Evolutionary conservation across 176 grass and related monocot genomes (phyloP).

Genomic region (Eragrostis nindensis): DNA sequence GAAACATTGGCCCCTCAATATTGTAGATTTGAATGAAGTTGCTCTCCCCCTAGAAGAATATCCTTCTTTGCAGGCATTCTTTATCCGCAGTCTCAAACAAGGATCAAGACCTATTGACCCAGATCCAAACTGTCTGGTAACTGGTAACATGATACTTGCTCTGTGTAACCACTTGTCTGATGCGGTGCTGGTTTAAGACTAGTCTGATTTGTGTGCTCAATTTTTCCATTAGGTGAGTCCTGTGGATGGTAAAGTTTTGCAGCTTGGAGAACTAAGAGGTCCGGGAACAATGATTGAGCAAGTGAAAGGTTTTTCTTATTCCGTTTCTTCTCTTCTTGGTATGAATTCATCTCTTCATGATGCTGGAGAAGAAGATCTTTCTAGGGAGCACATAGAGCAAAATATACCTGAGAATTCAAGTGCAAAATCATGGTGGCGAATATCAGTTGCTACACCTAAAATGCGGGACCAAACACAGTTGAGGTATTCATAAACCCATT

Average conservation of each 20-base stretch:
- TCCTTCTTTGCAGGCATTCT: slow-evolving; percentile 83
- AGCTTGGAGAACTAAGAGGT: slow-evolving; percentile 65
- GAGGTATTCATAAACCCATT: slow-evolving; percentile 39
- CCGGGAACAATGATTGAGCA: slow-evolving; percentile 77
- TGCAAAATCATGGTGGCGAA: slow-evolving; percentile 82
- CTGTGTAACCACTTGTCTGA: slow-evolving; percentile 3
- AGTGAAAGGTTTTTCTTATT: slow-evolving; percentile 90
- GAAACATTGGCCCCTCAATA: not conserved
- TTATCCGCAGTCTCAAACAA: slow-evolving; percentile 74
- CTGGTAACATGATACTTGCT: slow-evolving; percentile 64
- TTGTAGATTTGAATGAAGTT: slow-evolving; percentile 82
- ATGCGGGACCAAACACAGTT: slow-evolving; percentile 44
- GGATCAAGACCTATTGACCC: slow-evolving; percentile 68
- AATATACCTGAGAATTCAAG: slow-evolving; percentile 38
- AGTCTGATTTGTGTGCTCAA: slow-evolving; percentile 9
- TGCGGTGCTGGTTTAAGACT: slow-evolving; percentile 25
- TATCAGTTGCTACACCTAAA: slow-evolving; percentile 86
- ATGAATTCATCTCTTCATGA: slow-evolving; percentile 60
- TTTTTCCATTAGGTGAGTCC: slow-evolving; percentile 75
- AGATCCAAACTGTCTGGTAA: slow-evolving; percentile 86
- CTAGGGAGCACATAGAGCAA: slow-evolving; percentile 44
- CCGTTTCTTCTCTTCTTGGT: slow-evolving; percentile 71
- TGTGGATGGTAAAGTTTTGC: slow-evolving; percentile 81
- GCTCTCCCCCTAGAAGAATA: slow-evolving; percentile 79
- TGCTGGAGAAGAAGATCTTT: slow-evolving; percentile 41